Evolutionary conservation across 805 yeast genomes (phyloP).

Genomic region (Groenewaldozyma tartarivorans): DNA sequence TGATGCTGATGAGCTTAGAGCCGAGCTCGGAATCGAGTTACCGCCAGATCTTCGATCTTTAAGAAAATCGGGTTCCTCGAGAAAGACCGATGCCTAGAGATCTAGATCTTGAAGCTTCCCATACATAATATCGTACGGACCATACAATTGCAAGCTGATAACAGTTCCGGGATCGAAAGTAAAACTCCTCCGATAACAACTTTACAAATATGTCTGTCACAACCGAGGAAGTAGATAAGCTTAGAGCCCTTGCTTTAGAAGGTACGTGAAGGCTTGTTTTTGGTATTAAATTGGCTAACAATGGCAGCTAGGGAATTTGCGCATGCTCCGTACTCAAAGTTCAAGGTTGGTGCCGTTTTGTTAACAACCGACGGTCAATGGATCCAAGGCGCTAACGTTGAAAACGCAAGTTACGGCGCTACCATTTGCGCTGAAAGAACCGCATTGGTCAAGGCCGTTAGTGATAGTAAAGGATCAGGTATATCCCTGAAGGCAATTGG

Average conservation of each 20-base stretch:
- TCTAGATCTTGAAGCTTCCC: no score
- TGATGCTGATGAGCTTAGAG: slow-evolving; percentile 64
- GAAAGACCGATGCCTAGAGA: no score
- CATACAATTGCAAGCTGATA: neutral
- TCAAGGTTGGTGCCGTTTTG: slow-evolving; percentile 77
- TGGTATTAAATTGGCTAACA: neutral
- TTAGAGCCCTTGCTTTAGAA: no score
- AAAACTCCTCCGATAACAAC: no score
- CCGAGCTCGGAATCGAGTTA: slow-evolving; percentile 58
- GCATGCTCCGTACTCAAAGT: slow-evolving; percentile 66
- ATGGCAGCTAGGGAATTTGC: slow-evolving; percentile 39
- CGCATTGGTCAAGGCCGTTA: slow-evolving; percentile 48
- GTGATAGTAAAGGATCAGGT: slow-evolving; percentile 17
- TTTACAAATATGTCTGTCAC: no score
- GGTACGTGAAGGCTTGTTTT: no score
- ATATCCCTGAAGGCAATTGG: slow-evolving; percentile 49
- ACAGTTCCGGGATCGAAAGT: no score
- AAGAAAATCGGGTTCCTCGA: slow-evolving; percentile 30
- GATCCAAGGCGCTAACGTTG: slow-evolving; percentile 77
- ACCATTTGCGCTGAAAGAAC: slow-evolving; percentile 71
- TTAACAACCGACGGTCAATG: slow-evolving; percentile 40
- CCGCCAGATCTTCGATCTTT: slow-evolving; percentile 74
- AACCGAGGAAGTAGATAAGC: no score
- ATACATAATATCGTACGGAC: no score
- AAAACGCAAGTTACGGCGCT: slow-evolving; percentile 83